Evolutionary conservation across 2,329 filamentous ascomycete species (phyloP).

Genomic region (Biscogniauxia sp.): DNA sequence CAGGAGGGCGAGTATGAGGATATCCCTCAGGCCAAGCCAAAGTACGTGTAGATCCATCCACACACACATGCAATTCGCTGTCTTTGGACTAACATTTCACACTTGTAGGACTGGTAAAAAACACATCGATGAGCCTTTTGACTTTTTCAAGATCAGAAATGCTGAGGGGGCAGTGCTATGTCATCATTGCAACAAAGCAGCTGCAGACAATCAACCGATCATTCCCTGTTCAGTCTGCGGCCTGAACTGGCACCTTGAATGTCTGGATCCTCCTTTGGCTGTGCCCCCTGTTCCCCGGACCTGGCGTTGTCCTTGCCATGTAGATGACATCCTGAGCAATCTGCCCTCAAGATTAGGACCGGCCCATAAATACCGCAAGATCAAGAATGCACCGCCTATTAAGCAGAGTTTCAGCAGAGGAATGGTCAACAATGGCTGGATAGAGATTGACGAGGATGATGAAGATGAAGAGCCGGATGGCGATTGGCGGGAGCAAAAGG

Average conservation of each 20-base stretch:
- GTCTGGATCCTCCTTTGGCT: conserved; percentile 78
- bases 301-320: conserved; percentile 88
- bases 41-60: conserved; percentile 49
- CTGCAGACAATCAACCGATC: conserved; percentile 65
- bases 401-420: conserved; percentile 59
- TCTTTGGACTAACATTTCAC: conserved; percentile 30
- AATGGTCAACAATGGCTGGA: conserved; percentile 66
- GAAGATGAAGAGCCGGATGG: conserved; percentile 51
- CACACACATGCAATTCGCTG: not conserved
- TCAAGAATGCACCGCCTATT: conserved; percentile 54
- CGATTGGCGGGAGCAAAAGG: conserved; percentile 56
- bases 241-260: conserved; percentile 88
- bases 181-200: conserved; percentile 67
- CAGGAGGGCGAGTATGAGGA: conserved; percentile 81
- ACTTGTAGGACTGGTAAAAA: conserved; percentile 45
- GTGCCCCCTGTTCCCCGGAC: conserved; percentile 72
- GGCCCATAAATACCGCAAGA: conserved; percentile 60
- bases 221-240: conserved; percentile 80
- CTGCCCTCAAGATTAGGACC: conserved; percentile 56
- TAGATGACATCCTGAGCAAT: conserved; percentile 68
- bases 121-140: conserved; percentile 60
- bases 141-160: conserved; percentile 68
- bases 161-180: conserved; percentile 75
- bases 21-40: conserved; percentile 46
- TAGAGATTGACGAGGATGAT: conserved; percentile 64